Evolutionary conservation across 2,329 filamentous ascomycete species (phyloP), one percentile per base, ranked within the genome.

Genomic region (Ilyonectria sp.): DNA sequence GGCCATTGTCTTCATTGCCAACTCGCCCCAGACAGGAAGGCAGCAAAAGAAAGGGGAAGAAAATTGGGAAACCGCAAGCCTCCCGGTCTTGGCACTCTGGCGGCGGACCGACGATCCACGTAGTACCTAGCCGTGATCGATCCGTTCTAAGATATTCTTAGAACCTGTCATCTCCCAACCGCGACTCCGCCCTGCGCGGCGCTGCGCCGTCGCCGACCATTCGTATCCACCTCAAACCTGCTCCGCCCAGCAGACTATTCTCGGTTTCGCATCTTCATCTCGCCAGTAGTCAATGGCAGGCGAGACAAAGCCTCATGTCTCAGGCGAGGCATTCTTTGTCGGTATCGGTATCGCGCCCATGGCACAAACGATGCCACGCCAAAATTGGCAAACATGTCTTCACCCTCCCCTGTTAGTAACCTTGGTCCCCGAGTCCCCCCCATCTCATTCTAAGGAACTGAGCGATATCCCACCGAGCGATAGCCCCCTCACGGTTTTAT

Each of bases 131-230:
- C 33, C 53, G 3, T 37, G 21, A 21, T 50, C 17, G 19, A 55
- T 26, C 21, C 21, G 21, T 21, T 21, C 31, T 23, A 33, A 43
- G 58, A 44, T 60, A 60, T 60, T 60, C 58, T 53, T 61, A 54
- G 40, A 54, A 50, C 29, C 29, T 21, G 40, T 61, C 59, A 54
- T 61, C 59, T 54, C 49, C 37, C 40, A 40, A 46, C 44, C 43
- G 26, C 49, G 59, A 44, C 59, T 61, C 59, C 59, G 59, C 59
- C 59, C 55, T 29, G 23, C 49, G 10, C 29, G 19, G 37, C 37
- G n/a, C 40, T 49, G 23, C 55, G 29, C 43, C 43, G 43, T 37
- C 43, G n/a, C 43, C 55, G 17, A 52, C 17, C 49, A 52, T 33
- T 31, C 33, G 4, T n/a, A n/a, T 13, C 17, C 49, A 47, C 49